phyloP scores from a whole-genome alignment of 176 grass and related monocot species.

The Triticum monococcum region DNA sequence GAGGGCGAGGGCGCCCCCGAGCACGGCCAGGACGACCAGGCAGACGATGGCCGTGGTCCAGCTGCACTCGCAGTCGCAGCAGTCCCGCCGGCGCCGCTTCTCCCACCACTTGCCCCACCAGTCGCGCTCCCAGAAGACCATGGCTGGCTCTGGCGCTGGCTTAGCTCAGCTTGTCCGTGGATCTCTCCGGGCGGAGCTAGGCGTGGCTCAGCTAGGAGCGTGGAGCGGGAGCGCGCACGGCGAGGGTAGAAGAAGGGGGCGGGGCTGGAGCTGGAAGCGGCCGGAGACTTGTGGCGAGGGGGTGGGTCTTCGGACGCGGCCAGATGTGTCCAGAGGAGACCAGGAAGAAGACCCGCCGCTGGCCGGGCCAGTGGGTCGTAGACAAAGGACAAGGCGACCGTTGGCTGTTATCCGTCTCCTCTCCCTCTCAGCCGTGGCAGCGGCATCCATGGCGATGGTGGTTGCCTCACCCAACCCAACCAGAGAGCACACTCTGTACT shows the following conservation, averaged over 20 bases:
- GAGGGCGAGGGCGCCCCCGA: constrained; percentile 1
- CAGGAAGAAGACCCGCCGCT: not conserved
- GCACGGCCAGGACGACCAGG: not conserved
- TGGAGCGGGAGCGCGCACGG: not conserved
- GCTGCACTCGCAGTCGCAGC: not conserved
- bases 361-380: not conserved
- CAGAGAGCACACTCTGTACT: no score
- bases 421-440: not conserved
- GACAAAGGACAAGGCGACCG: not conserved
- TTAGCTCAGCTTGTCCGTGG: not conserved
- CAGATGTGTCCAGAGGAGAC: not conserved
- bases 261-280: not conserved
- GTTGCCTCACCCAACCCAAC: no score
- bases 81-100: not conserved
- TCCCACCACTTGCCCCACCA: not conserved
- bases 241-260: not conserved
- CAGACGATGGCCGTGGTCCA: constrained; percentile 22
- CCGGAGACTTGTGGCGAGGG: not conserved
- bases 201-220: no score
- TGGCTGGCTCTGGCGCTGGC: not conserved
- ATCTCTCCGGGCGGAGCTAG: not conserved
- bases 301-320: no score
- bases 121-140: not conserved
- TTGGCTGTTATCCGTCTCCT: not conserved
- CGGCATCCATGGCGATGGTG: not conserved